Evolutionary conservation across 2,329 filamentous ascomycete genomes (phyloP), one percentile per base, ranked within the genome.

Genomic region (Ophiostoma populinum): DNA sequence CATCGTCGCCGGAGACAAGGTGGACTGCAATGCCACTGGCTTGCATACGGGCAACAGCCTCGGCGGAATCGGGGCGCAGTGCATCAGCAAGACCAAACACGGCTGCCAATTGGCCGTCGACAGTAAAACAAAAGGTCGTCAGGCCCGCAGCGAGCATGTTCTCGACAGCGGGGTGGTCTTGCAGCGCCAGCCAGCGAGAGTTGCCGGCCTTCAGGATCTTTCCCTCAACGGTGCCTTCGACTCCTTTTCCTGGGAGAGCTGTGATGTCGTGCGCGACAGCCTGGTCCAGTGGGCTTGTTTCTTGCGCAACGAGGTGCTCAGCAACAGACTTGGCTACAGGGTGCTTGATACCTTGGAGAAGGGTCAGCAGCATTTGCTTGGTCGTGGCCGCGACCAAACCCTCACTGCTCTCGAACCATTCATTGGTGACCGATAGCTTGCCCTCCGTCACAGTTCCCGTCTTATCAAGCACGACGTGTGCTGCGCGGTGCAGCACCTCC

Each of bases 381-480:
- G n/a, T n/a, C n/a, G n/a, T n/a, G n/a, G n/a, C n/a, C n/a, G n/a
- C n/a, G n/a, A n/a, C n/a, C n/a, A n/a, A n/a, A n/a, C n/a, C n/a
- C n/a, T n/a, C n/a, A n/a, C n/a, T n/a, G n/a, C n/a, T n/a, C n/a
- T n/a, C n/a, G 19, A 22, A 46, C 40, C 55, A 24, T 46, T 64
- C 50, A 35, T 49, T 18, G 40, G 50, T 49, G 36, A 69, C 51
- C 29, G 55, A 51, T 21, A 78, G 45, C 3, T 62, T 59, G 0
- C 73, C 75, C 18, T 59, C 49, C 0, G 80, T 86, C 7, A 87
- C 50, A 0, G 80, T 87, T 0, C 80, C 80, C 0, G 81, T 87
- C 53, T 87, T 87, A 57, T 87, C 80, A 44, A 87, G 79, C 0
- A 87, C 63, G 2, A 85, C 66, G 45, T 85, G 70, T 0, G 70